Conservation (phyloP, 2,329 filamentous ascomycete species). For the Fusarium nygamai region DNA sequence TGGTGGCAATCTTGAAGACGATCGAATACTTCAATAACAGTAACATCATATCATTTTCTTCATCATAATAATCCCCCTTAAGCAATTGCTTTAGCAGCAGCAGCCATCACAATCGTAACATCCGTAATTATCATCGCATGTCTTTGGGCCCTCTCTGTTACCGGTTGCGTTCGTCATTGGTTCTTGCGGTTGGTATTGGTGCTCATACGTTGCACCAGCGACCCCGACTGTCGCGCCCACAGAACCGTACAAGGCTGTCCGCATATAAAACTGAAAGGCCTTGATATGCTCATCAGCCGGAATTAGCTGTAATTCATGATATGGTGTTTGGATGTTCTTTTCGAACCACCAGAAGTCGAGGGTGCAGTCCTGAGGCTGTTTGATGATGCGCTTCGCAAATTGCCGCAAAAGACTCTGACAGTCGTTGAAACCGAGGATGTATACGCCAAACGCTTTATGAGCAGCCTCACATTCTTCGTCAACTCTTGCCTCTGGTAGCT, state of each 20-base stretch:
- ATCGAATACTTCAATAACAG: too few species aligned
- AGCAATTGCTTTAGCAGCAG: neutral
- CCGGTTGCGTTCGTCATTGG: neutral
- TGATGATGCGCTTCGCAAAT: neutral
- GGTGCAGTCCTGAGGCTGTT: neutral
- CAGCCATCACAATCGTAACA: neutral
- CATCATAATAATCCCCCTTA: too few species aligned
- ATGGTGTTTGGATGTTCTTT: accelerated
- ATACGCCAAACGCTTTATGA: accelerated
- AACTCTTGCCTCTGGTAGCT: accelerated
- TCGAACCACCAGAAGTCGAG: neutral
- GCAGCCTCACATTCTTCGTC: neutral
- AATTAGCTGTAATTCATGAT: neutral
- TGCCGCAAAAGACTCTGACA: neutral
- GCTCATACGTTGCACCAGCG: accelerated
- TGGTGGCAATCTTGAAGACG: too few species aligned
- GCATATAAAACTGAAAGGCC: neutral
- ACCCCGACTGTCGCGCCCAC: neutral
- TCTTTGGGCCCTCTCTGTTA: accelerated
- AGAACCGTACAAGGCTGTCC: neutral
- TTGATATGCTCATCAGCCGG: neutral
- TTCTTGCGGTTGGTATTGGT: neutral
- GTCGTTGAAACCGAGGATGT: neutral
- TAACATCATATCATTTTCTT: too few species aligned
- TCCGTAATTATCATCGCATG: accelerated